A percentile compares a stretch with the other conserved stretches of the same genome.
Conservation (phyloP, 495 filamentous ascomycete genomes). For the Glarea lozoyensis region DNA sequence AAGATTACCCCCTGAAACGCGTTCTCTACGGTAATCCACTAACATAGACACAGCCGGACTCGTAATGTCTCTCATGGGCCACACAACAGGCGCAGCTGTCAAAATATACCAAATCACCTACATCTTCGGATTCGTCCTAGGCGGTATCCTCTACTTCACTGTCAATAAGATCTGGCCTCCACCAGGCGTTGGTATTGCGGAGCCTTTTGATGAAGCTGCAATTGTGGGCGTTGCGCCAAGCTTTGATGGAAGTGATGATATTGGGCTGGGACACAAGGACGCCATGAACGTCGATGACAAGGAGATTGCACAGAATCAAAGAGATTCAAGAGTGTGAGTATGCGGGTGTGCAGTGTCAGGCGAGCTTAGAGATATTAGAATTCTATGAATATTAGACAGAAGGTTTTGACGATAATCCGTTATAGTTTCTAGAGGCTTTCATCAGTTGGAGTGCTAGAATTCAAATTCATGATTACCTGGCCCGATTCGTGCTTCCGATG, state of each 20-base stretch:
- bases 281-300: background rate
- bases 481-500: too few relatives aligned
- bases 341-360: too few relatives aligned
- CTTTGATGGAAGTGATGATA: background rate
- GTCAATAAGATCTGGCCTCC: slow-evolving; percentile 1
- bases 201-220: background rate
- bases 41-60: slow-evolving; percentile 1
- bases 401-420: too few relatives aligned
- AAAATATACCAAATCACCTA: slow-evolving; percentile 13
- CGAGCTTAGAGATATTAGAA: too few relatives aligned
- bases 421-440: too few relatives aligned
- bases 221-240: background rate
- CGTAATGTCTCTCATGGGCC: slow-evolving; percentile 4
- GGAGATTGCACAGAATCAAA: background rate
- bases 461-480: too few relatives aligned
- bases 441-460: too few relatives aligned
- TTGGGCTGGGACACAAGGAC: background rate
- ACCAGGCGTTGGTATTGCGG: background rate
- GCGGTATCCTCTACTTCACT: background rate
- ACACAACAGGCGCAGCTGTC: slow-evolving; percentile 2
- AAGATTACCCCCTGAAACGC: background rate
- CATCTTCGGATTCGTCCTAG: slow-evolving; percentile 3
- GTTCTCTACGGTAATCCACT: background rate
- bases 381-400: too few relatives aligned
- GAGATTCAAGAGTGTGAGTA: too few relatives aligned